Evolutionary conservation across 352 stramenopile species (phyloP), one percentile per base, ranked within the genome.

Genomic region (Pythium periplocum): DNA sequence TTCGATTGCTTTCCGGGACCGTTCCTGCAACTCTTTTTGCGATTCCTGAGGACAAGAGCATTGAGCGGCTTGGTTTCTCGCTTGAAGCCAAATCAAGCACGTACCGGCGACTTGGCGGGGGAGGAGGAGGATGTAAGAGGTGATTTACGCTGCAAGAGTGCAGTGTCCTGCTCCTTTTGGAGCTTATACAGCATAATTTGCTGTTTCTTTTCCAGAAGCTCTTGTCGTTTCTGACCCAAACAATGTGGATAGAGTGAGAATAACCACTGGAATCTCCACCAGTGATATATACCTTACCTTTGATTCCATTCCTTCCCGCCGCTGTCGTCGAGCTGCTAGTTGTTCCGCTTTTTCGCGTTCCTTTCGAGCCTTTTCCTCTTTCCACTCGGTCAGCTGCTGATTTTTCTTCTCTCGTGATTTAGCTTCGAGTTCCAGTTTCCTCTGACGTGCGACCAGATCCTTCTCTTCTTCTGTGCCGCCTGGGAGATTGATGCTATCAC

Each of bases 151-250:
- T 69, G 32, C 5, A 72, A 45, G 26, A 65, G 41, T n/a, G 53
- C 54, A 5, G 64, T 55, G 40, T 88, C 78, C 68, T 93, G 66
- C 32, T 93, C 78, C 55, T 88, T 88, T n/a, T 80, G 66, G 9
- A 90, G 56, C 41, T 85, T 89, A 57, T 90, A 90, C 26, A 90
- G 34, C 35, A 83, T 37, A 12, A 93, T 42, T 46, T 90, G 82
- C 54, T 93, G 79, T 40, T 93, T 93, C n/a, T 73, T 75, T 40
- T 87, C 74, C 4, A 90, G 48, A 30, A 75, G 65, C 10, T 77
- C 69, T 68, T 93, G 77, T 10, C 40, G 53, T 55, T 55, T 53
- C 59, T 66, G 17, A 26, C 17, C 17, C 17, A 26, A 26, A 26
- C 17, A 26, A 26, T 26, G 17, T 26, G 17, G 17, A 26, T 26